These are phyloP conservation scores for Tuber calosporum DNA, from an alignment of 495 filamentous ascomycete species.

Conservation along the genomic window DNA sequence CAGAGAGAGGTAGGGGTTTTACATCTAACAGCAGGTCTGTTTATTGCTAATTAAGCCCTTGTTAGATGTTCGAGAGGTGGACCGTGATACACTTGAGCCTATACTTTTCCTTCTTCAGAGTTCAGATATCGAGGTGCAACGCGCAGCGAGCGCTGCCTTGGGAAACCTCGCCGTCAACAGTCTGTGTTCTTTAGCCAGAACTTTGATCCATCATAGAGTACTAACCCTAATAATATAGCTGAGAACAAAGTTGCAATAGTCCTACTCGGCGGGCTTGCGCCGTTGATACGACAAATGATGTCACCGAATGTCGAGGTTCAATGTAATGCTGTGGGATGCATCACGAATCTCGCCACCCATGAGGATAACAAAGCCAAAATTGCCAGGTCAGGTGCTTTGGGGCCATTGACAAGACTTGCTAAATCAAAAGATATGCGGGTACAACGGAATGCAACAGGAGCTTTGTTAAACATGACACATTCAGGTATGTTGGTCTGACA, in stretches of 20 bases:
- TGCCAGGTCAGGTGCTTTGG: slow-evolving; percentile 85
- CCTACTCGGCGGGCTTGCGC: slow-evolving; percentile 76
- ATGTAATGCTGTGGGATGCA: slow-evolving; percentile 97
- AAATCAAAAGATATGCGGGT: slow-evolving; percentile 99
- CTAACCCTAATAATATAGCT: slow-evolving; percentile 49
- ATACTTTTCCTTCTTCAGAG: slow-evolving; percentile 94
- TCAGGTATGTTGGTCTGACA: slow-evolving; percentile 59
- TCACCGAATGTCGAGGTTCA: slow-evolving; percentile 98
- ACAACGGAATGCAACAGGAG: slow-evolving; percentile 93
- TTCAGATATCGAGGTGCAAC: slow-evolving; percentile 91
- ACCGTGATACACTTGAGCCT: slow-evolving; percentile 86
- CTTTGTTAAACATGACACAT: slow-evolving; percentile 97
- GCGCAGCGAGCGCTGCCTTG: slow-evolving; percentile 90
- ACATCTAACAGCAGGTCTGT: not conserved
- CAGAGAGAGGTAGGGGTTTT: slow-evolving; percentile 72
- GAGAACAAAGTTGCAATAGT: slow-evolving; percentile 98
- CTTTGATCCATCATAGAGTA: not conserved
- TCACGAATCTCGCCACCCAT: slow-evolving; percentile 94
- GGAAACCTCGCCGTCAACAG: slow-evolving; percentile 96
- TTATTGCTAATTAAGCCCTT: slow-evolving; percentile 14
- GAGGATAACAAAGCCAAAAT: slow-evolving; percentile 99
- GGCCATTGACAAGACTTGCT: slow-evolving; percentile 79
- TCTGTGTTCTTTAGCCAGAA: slow-evolving; percentile 47
- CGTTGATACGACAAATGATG: slow-evolving; percentile 96
- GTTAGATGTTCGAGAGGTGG: slow-evolving; percentile 90